Base-by-base conservation (phyloP, 139 green algal species). In the Tetradesmus obliquus region DNA sequence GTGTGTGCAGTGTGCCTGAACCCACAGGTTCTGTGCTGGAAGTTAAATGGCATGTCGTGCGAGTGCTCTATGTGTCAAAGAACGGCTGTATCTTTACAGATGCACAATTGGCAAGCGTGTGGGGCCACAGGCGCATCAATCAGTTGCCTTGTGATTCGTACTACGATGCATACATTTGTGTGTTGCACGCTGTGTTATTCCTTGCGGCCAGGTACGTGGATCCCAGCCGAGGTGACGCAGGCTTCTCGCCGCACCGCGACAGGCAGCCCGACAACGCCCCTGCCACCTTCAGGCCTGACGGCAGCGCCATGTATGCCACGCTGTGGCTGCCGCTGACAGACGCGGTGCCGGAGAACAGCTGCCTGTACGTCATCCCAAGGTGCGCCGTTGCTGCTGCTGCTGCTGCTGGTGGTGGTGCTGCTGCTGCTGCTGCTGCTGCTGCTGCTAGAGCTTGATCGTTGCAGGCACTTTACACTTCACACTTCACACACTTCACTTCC, bases 211-310 rank as follows among this genome's bases (percentile, higher is more conserved):
- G 93, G 93, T 92, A 93, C 55, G 89, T 97, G 13, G 92, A 96
- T 80, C 93, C 92, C 58, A 92, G 87, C 58, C 17, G 53, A 1
- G 93, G 90, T 5, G 72, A 84, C 9, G 93, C 92, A 1, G 95
- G 94, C 57, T 97, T 97, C 91, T 95, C 94, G 5, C 95, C 95
- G 51, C 95, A 97, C 85, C 90, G 95, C 19, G 95, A 97, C 92
- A 91, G 95, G 9, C 95, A 97, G 93, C 95, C 95, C 0, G 94
- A 96, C 54, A 89, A 96, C 91, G 66, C 94, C 2, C 88, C 94
- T 3, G 92, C 91, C 20, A 96, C 93, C 15, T 97, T 97, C 89
- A 88, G 94, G 15, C 3, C 76, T 10, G 94, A 96, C 71, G 94
- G 94, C 80, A 93, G 66, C 9, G 87, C 95, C 69, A 95, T 94